Conservation (phyloP, 1,284 basidiomycete genomes). For the Xerocomus amazonicus region DNA sequence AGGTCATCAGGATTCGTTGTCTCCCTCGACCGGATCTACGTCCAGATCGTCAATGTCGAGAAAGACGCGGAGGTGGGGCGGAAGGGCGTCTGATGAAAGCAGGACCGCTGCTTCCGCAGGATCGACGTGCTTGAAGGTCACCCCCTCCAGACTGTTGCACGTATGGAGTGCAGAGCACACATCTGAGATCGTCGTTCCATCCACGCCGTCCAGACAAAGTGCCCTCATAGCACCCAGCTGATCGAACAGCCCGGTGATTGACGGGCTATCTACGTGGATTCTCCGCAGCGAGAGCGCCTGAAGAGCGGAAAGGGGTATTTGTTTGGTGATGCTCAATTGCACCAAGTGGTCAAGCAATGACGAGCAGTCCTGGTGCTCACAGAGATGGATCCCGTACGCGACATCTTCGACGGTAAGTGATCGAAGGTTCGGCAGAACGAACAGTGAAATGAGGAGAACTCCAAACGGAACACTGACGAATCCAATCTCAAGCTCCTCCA, state of each 20-base stretch:
- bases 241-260: constrained; percentile 12
- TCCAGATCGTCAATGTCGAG: constrained; percentile 14
- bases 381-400: constrained; percentile 28
- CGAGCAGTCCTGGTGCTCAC: constrained; percentile 19
- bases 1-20: too few relatives aligned
- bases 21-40: background rate
- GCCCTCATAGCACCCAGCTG: constrained; percentile 5
- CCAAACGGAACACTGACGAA: constrained; percentile 45
- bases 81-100: constrained; percentile 4
- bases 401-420: constrained; percentile 46
- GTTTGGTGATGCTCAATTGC: background rate
- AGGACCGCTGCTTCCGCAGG: background rate
- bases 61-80: constrained; percentile 15
- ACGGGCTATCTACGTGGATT: background rate
- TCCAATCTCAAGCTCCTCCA: constrained; percentile 43
- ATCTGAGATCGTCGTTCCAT: constrained; percentile 3
- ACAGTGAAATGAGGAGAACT: constrained; percentile 39
- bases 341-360: constrained; percentile 14
- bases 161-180: constrained; percentile 7
- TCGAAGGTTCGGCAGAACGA: constrained; percentile 40
- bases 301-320: constrained; percentile 7
- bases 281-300: constrained; percentile 15
- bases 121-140: constrained; percentile 16
- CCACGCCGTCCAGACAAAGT: constrained; percentile 14
- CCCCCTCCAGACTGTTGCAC: constrained; percentile 7